Evolutionary conservation across 176 grass and related monocot species (phyloP), one percentile per base, ranked within the genome.

Genomic region (Ensete glaucum): DNA sequence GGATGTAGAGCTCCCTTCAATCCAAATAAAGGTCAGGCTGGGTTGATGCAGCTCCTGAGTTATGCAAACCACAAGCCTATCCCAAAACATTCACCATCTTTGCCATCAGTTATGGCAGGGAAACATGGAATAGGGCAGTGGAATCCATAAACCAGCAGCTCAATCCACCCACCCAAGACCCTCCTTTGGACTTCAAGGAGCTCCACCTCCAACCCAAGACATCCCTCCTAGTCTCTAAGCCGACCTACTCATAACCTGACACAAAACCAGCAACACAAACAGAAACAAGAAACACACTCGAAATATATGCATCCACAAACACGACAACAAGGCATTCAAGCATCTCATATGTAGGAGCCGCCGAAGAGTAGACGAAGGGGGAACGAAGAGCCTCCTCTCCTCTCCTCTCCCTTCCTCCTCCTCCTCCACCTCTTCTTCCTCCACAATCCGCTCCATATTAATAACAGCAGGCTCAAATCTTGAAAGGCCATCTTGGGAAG

Each of bases 81-180:
- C 83, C 78, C 83, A 85, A 85, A 53, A 49, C 25, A 54, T 15
- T 8, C 15, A 19, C 5, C 19, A 69, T 60, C 63, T 73, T 11
- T 43, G 24, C 29, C 20, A 52, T 43, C 11, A 16, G 3, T 0
- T 43, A 43, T 6, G 6, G 34, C 8, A 15, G 19, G 19, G 19
- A 29, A 23, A 22, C 56, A 77, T 81, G 83, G 66, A 76, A 57
- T 85, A 85, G 83, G 78, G 53, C 53, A 85, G 79, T 62, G 78
- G 78, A 75, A 77, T 81, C 83, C 83, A 85, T 85, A 79, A 85
- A 53, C 83, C 73, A 81, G 83, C 83, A 85, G 83, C 83, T 81
- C 63, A 43, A 85, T 85, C 66, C 26, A 73, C 72, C 83, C 78
- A 2, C 22, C 22, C 10, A 52, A 80, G 19, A 26, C 73, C 78